Evolutionary conservation across 139 green algal species (phyloP), one percentile per base, ranked within the genome.

Genomic region (Gonium pectorale): DNA sequence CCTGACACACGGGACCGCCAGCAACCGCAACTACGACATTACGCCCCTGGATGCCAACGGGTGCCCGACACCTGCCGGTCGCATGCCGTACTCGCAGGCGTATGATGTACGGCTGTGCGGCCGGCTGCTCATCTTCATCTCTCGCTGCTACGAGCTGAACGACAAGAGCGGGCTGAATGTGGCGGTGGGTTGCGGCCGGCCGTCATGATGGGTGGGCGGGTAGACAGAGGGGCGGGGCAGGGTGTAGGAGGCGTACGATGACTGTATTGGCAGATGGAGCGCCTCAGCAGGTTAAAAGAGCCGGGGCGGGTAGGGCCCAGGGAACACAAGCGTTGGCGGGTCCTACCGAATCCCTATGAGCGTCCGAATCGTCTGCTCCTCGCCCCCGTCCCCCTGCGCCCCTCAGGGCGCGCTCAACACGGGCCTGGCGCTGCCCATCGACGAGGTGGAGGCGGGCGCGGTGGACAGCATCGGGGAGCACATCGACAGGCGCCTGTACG

Each of bases 401-500:
- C 63, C 60, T 35, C 80, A 86, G 46, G 80, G 73, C 63, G 51
- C 56, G 11, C 64, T 88, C 41, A 91, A 91, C 83, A 72, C 8
- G 0, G 62, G 60, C 0, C 71, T 91, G 83, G 41, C 78, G 37
- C 73, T 91, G 49, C 88, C 88, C 2, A 37, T 91, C 13, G 88
- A 91, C 49, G 88, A 91, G 56, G 88, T 90, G 67, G 49, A 44
- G 75, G 31, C 70, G 51, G 75, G 74, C 51, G 73, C 67, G 11
- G 75, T 78, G 40, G 59, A 88, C 67, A 73, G 72, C 43, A 79
- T 74, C 49, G 83, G 83, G 0, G 72, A 86, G 67, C 80, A 73
- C 54, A 73, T 86, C 41, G 80, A 91, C 72, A 33, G 43, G 0
- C 79, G 79, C 27, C 73, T 91, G 63, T 97, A 98, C 91, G 71